Percentiles rank a stretch among this genome's conserved stretches.
Conservation (phyloP, 2,329 filamentous ascomycete species). For the Penicillium frequentans region DNA sequence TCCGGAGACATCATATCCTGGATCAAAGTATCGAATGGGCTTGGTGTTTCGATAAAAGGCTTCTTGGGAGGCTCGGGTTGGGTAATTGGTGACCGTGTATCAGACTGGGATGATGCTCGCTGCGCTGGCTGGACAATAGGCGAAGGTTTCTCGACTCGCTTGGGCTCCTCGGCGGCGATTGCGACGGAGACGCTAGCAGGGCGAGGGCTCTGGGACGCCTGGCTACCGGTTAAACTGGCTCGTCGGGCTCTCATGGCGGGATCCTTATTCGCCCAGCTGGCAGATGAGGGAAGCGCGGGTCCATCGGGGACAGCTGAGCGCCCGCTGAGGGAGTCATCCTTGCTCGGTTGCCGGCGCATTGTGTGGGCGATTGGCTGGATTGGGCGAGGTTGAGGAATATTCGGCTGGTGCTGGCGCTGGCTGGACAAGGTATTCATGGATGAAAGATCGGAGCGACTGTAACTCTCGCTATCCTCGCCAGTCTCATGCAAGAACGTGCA, state of each 20-base stretch:
- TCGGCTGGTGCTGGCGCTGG: constrained; percentile 64
- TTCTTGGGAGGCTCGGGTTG: constrained; percentile 22
- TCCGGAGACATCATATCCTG: constrained; percentile 49
- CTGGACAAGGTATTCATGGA: constrained; percentile 89
- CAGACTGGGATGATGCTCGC: constrained; percentile 25
- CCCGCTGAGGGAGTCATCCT: constrained; percentile 63
- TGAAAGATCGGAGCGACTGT: constrained; percentile 89
- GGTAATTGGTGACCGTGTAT: constrained; percentile 18
- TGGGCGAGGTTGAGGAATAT: constrained; percentile 50
- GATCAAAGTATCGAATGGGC: constrained; percentile 41
- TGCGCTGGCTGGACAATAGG: constrained; percentile 25
- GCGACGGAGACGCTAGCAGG: constrained; percentile 49
- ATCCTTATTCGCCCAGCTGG: constrained; percentile 82
- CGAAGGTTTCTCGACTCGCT: constrained; percentile 33
- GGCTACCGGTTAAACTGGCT: constrained; percentile 76
- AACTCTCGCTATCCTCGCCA: constrained; percentile 97
- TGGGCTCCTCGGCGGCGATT: constrained; percentile 36
- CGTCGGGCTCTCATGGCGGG: constrained; percentile 64
- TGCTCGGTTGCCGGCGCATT: constrained; percentile 75
- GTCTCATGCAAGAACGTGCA: constrained; percentile 99
- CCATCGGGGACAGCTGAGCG: constrained; percentile 68
- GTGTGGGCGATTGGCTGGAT: constrained; percentile 55
- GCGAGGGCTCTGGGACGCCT: constrained; percentile 78
- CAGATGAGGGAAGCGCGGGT: constrained; percentile 88
- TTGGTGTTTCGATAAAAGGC: constrained; percentile 12